Evolutionary conservation across 352 stramenopile genomes (phyloP).

Genomic region (Pythium insidiosum): DNA sequence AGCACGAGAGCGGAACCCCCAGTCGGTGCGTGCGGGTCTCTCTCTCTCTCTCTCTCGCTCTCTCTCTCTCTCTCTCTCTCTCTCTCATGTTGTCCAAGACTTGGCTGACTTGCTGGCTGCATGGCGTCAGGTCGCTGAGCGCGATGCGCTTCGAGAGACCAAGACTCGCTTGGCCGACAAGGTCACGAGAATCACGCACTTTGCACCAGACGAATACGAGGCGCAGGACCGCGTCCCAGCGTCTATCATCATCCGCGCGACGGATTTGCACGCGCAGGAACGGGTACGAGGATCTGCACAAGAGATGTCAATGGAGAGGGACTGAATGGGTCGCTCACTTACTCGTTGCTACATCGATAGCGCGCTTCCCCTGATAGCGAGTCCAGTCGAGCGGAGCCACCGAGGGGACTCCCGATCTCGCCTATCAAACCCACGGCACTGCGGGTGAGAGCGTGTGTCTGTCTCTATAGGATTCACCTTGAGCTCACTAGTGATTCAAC

Average conservation of each 20-base stretch:
- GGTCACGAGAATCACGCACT: constrained; percentile 29
- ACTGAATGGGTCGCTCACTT: no score
- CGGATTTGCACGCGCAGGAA: constrained; percentile 35
- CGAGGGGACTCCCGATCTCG: constrained; percentile 24
- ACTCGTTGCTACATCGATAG: neutral
- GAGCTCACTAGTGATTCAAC: neutral
- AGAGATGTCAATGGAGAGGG: no score
- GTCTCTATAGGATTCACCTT: neutral
- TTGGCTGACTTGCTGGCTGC: neutral
- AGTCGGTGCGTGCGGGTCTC: constrained; percentile 25
- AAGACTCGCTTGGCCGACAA: constrained; percentile 36
- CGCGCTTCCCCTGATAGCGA: neutral
- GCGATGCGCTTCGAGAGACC: constrained; percentile 15
- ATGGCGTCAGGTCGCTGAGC: constrained; percentile 19
- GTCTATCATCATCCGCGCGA: constrained; percentile 17
- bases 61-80: no score
- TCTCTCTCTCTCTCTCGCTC: no score
- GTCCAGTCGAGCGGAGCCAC: constrained; percentile 5
- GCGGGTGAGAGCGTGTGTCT: constrained; percentile 1
- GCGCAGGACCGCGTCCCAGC: constrained; percentile 9
- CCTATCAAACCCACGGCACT: constrained; percentile 34
- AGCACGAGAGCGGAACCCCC: constrained; percentile 26
- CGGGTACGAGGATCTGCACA: no score
- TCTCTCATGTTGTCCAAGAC: no score
- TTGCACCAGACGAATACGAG: constrained; percentile 20